Conservation (phyloP, 352 stramenopile species). For the Blastocystis sp. region DNA sequence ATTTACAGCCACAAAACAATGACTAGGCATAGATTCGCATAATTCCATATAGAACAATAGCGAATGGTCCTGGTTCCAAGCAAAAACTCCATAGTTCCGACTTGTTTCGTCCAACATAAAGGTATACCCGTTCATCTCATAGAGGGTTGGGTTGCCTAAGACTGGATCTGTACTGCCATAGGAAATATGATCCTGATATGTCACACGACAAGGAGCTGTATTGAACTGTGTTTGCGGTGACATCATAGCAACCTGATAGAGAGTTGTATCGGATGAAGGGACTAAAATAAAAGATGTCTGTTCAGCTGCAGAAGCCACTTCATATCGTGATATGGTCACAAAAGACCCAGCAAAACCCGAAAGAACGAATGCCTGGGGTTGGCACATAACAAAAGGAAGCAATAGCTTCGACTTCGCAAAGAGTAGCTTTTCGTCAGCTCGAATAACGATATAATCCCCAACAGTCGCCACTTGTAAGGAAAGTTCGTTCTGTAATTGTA, state of each 20-base stretch:
- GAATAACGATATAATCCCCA: neutral
- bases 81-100: neutral
- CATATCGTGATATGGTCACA: neutral
- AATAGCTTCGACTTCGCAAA: neutral
- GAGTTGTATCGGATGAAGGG: neutral
- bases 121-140: neutral
- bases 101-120: neutral
- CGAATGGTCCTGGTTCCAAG: neutral
- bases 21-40: neutral
- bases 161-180: neutral
- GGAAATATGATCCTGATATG: neutral
- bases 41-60: conserved; percentile 28
- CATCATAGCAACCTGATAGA: neutral
- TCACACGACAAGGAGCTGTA: neutral
- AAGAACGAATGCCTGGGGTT: neutral
- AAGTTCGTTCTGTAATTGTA: too few species aligned
- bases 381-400: neutral
- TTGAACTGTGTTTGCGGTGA: neutral
- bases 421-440: neutral
- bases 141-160: neutral
- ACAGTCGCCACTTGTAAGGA: neutral
- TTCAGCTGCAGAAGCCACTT: neutral
- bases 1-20: neutral
- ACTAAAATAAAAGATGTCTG: neutral
- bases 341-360: neutral